Evolutionary conservation across 257 asterid species (phyloP).

Genomic region (Eucommia ulmoides): DNA sequence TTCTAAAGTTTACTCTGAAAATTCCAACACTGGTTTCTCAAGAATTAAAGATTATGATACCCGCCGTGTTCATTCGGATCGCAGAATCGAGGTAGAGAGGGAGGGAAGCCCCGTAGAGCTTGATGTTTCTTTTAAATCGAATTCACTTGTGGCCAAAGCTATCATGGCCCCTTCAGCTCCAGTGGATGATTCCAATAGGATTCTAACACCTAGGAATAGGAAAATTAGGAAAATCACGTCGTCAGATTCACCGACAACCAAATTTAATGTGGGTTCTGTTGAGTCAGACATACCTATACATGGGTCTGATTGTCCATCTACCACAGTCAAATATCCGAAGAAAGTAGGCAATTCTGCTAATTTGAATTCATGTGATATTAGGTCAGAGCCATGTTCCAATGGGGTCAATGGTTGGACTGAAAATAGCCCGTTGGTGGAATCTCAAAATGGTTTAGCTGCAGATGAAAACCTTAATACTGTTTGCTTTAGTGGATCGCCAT

Average conservation of each 20-base stretch:
- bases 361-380: conserved; percentile 10
- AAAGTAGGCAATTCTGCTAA: conserved; percentile 15
- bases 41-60: conserved; percentile 28
- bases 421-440: conserved; percentile 10
- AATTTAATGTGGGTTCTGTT: conserved; percentile 17
- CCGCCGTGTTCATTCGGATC: conserved; percentile 13
- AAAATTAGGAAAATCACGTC: conserved; percentile 16
- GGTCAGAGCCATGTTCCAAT: conserved; percentile 1
- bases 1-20: conserved; percentile 12
- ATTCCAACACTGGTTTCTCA: conserved; percentile 16
- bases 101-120: conserved; percentile 60
- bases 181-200: conserved; percentile 14
- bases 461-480: conserved; percentile 10
- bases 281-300: conserved; percentile 10
- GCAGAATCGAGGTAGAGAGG: conserved; percentile 25
- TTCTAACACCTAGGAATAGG: conserved; percentile 13
- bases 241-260: conserved; percentile 18
- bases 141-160: conserved; percentile 70
- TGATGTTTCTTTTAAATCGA: conserved; percentile 66
- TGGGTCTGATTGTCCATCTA: conserved; percentile 15
- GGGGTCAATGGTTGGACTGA: conserved; percentile 12
- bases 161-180: conserved; percentile 39
- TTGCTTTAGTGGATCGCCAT: conserved; percentile 14
- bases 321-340: conserved; percentile 18
- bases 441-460: conserved; percentile 6